Conservation (phyloP, 495 filamentous ascomycete genomes). For the Pyrenula aspistea region DNA sequence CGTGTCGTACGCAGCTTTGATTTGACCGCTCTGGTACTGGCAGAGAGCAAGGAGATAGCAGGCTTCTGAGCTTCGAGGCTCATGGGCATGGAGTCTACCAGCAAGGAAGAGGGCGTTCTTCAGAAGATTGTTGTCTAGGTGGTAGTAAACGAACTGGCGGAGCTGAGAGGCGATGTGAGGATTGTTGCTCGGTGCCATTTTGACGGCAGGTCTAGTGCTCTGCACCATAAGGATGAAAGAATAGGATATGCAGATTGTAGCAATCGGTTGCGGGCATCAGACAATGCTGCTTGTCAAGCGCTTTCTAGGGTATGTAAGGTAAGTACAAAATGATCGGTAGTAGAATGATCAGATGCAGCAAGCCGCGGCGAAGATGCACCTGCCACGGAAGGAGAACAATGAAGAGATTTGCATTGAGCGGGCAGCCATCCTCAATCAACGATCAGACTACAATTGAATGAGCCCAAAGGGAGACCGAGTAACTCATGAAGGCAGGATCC, state of each 20-base stretch:
- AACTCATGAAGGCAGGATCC: not conserved
- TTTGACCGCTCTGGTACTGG: conserved; percentile 68
- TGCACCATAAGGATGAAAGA: conserved; percentile 10
- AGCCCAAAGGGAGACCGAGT: not conserved
- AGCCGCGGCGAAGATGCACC: not conserved
- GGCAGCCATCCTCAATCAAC: not conserved
- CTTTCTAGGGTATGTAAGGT: not conserved
- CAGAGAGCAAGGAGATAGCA: conserved; percentile 74
- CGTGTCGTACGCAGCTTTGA: conserved; percentile 61
- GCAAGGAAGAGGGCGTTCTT: conserved; percentile 88
- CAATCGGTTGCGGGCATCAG: not conserved
- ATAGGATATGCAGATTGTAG: not conserved
- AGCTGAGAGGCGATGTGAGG: conserved; percentile 60
- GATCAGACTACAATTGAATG: not conserved
- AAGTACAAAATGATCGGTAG: not conserved
- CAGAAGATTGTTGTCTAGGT: conserved; percentile 80
- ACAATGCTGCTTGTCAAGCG: not conserved
- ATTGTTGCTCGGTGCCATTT: conserved; percentile 58
- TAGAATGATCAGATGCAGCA: not conserved
- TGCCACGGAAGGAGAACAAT: not conserved
- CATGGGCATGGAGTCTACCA: conserved; percentile 71
- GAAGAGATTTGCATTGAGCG: not conserved
- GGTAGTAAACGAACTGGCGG: conserved; percentile 77
- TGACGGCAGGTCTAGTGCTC: not conserved
- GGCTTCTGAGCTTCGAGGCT: conserved; percentile 65